Evolutionary conservation across 192 early-diverging fungal genomes (phyloP).

Genomic region (Umbelopsis sp.): DNA sequence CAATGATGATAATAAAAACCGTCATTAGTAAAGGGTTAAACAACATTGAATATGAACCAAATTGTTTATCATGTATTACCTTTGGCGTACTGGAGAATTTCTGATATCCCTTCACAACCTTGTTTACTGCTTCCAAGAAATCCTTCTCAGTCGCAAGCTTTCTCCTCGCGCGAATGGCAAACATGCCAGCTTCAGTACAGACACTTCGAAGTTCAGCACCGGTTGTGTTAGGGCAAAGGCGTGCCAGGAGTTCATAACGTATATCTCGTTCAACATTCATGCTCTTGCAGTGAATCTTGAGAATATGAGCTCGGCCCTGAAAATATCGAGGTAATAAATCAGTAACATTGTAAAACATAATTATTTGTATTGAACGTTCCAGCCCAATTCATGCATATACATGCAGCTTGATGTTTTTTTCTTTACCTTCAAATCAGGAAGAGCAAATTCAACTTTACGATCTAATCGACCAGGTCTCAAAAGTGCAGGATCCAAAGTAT

Average conservation of each 20-base stretch:
- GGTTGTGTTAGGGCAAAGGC: constrained; percentile 98
- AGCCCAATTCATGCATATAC: too few species aligned
- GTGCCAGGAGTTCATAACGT: constrained; percentile 96
- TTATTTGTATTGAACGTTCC: not conserved
- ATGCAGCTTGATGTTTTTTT: too few species aligned
- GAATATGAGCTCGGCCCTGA: constrained; percentile 94
- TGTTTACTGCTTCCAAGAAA: constrained; percentile 98
- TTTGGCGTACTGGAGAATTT: constrained; percentile 98
- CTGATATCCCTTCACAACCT: constrained; percentile 99
- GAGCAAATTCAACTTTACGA: constrained; percentile 96
- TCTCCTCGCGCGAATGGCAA: constrained; percentile 96
- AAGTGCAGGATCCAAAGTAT: constrained; percentile 97
- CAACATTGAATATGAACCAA: not conserved
- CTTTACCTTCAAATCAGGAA: constrained; percentile 88
- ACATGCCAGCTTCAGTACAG: constrained; percentile 99
- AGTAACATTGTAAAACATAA: not conserved
- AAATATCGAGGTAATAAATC: constrained; percentile 1
- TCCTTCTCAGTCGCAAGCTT: constrained; percentile 99
- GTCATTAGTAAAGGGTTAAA: not conserved
- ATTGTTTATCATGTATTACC: constrained; percentile 22
- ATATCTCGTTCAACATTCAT: constrained; percentile 99
- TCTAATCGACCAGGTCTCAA: constrained; percentile 98
- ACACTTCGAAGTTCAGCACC: constrained; percentile 98
- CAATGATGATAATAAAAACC: not conserved
- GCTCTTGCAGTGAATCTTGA: constrained; percentile 97